Evolutionary conservation across 192 early-diverging fungal genomes (phyloP).

Genomic region (Coemansia sp.): DNA sequence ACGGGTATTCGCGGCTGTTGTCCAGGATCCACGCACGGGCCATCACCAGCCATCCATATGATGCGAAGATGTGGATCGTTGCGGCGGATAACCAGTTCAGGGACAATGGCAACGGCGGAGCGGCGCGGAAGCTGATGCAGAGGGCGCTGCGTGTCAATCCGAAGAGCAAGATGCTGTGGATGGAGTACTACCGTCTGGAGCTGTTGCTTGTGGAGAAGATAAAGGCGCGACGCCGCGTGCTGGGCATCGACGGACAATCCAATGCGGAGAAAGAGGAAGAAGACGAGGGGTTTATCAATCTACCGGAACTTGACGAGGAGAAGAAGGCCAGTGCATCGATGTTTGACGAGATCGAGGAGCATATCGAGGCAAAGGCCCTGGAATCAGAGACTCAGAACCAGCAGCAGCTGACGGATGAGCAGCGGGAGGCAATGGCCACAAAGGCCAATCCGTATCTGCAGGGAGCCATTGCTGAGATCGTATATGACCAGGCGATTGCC

Average conservation of each 20-base stretch:
- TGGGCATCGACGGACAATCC: slow-evolving; percentile 61
- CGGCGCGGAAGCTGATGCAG: slow-evolving; percentile 80
- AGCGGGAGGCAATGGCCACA: slow-evolving; percentile 42
- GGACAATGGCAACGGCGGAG: slow-evolving; percentile 73
- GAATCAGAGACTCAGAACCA: slow-evolving; percentile 27
- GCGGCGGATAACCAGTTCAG: slow-evolving; percentile 90
- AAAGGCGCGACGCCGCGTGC: slow-evolving; percentile 72
- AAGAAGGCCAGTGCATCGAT: slow-evolving; percentile 34
- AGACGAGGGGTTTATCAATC: slow-evolving; percentile 53
- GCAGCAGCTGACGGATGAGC: slow-evolving; percentile 39
- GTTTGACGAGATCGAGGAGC: slow-evolving; percentile 33
- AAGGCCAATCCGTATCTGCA: slow-evolving; percentile 66
- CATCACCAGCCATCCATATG: slow-evolving; percentile 82
- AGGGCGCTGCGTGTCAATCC: slow-evolving; percentile 83
- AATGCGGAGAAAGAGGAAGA: slow-evolving; percentile 36
- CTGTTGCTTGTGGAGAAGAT: slow-evolving; percentile 86
- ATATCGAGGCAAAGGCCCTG: slow-evolving; percentile 46
- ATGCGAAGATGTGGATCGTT: slow-evolving; percentile 84
- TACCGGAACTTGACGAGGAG: slow-evolving; percentile 60
- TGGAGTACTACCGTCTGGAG: slow-evolving; percentile 93
- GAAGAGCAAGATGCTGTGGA: slow-evolving; percentile 72
- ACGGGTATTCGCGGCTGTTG: slow-evolving; percentile 57
- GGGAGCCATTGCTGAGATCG: slow-evolving; percentile 71
- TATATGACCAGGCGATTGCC: slow-evolving; percentile 79
- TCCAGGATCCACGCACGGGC: slow-evolving; percentile 78